Evolutionary conservation across 352 stramenopile species (phyloP), one percentile per base, ranked within the genome.

Genomic region (Elongisporangium undulatum): DNA sequence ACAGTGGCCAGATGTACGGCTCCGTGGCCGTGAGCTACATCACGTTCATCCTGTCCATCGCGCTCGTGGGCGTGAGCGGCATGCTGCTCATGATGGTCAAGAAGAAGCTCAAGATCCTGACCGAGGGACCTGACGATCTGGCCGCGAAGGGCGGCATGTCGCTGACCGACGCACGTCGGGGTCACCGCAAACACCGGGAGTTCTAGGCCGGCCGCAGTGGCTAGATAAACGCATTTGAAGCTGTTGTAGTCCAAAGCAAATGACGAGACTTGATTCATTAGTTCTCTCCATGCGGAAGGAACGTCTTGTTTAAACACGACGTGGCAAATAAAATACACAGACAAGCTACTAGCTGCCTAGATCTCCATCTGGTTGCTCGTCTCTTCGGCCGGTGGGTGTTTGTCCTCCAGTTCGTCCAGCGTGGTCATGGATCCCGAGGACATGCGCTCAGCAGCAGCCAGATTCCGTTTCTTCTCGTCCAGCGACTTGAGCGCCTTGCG

Each of bases 51-150:
- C 66, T 94, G 51, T 74, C 82, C 49, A 68, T 94, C 49, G 75
- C 71, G 45, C 74, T 94, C 59, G 79, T 94, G 20, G 69, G 79
- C 13, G 82, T 87, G 19, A 86, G 78, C 52, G 67, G 69, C 15
- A 76, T 88, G 73, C 53, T 94, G 59, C 77, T 90, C 51, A 76
- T 74, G 68, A 92, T 89, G 76, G 81, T 91, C 56, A 82, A 75
- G 63, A 65, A 66, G 55, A 84, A 85, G 48, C 63, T 91, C 34
- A 69, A 75, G 26, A 72, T 88, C 49, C 69, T 87, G 19, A 66
- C 68, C 13, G 53, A 57, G 20, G 68, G 74, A 56, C 68, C 66
- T 20, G 51, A 73, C 21, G 72, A 77, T 39, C 13, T 41, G 29
- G 29, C 29, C 29, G 8, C 29, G 4, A 41, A 41, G 5, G 8